Base-by-base conservation (phyloP, 2,329 filamentous ascomycete species). In the Fusarium sp. region DNA sequence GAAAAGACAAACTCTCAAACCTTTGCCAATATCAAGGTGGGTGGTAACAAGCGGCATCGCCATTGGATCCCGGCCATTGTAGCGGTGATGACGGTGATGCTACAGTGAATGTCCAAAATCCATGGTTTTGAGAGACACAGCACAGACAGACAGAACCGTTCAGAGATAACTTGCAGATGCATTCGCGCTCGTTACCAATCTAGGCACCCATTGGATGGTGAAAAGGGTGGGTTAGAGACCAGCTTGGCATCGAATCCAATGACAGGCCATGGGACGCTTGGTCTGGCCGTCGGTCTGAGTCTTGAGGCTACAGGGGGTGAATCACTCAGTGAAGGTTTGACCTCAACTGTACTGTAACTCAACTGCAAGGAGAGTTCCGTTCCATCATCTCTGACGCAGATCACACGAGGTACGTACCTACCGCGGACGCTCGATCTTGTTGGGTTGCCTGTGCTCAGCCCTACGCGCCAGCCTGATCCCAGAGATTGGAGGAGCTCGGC, bases 161-260 rank as follows among this genome's bases (percentile, higher is more conserved):
- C 48, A 55, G 48, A 60, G 39, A 58, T 47, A 61, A 41, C 51
- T 42, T 60, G 39, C 45, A 54, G 66, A 57, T 65, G 63, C 70
- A 71, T 73, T 77, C 77, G 77, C 77, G 76, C 70, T 75, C 75
- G 77, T 78, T 78, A 69, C 77, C 77, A 51, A 67, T 73, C 73
- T 69, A 59, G 77, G 75, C 55, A 58, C 32, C 57, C 64, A 45
- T 54, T 50, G 38, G 42, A 53, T 72, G 53, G 44, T 57, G 18
- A 54, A 45, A 56, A 56, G 38, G 44, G 47, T 63, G 50, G 45
- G 58, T 32, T 62, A 44, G 42, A 50, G 50, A 50, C 45, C 44
- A 55, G 55, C 71, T 73, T 73, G 69, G 72, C 73, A 70, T 65
- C 59, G 41, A 63, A 35, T 36, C 50, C 39, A 50, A 51, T 48